A percentile compares a stretch with the other conserved stretches of the same genome.
These are phyloP conservation scores for Cyberlindnera japonica DNA, from an alignment of 805 yeast genomes.

Conservation along the genomic window DNA sequence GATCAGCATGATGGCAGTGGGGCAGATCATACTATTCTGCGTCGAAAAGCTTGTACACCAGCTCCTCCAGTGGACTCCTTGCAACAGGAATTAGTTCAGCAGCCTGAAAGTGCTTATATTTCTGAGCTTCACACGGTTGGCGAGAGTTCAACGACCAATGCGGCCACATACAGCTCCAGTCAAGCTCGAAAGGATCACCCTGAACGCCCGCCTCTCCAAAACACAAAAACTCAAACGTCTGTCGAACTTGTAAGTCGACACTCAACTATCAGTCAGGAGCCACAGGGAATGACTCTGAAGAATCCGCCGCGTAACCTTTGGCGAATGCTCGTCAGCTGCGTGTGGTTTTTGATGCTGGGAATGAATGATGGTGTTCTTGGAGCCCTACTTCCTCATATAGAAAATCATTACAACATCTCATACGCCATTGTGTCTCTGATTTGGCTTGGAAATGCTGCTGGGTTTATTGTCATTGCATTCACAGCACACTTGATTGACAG, in stretches of 20 bases:
- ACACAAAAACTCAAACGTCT: not conserved
- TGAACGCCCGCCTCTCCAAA: not conserved
- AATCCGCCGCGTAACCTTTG: slow-evolving; percentile 41
- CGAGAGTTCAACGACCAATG: not conserved
- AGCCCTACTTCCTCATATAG: slow-evolving; percentile 51
- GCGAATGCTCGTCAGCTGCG: slow-evolving; percentile 38
- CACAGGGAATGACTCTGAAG: slow-evolving; percentile 32
- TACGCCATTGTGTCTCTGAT: slow-evolving; percentile 52
- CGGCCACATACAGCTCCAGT: not conserved
- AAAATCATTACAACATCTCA: slow-evolving; percentile 40
- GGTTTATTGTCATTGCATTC: slow-evolving; percentile 47
- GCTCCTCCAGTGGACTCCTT: not conserved
- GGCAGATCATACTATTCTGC: not conserved
- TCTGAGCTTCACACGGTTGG: not conserved
- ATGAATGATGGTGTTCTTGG: slow-evolving; percentile 57
- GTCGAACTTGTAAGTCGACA: not conserved
- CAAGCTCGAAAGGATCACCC: not conserved
- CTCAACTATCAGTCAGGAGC: not conserved
- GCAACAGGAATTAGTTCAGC: not conserved
- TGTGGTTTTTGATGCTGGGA: slow-evolving; percentile 42
- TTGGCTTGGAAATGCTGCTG: slow-evolving; percentile 56
- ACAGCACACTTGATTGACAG: slow-evolving; percentile 41
- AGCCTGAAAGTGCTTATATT: not conserved
- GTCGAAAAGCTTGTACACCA: not conserved
- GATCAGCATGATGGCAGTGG: too few species aligned